Evolutionary conservation across 345 rosid genomes (phyloP).

Genomic region (Populus alba): DNA sequence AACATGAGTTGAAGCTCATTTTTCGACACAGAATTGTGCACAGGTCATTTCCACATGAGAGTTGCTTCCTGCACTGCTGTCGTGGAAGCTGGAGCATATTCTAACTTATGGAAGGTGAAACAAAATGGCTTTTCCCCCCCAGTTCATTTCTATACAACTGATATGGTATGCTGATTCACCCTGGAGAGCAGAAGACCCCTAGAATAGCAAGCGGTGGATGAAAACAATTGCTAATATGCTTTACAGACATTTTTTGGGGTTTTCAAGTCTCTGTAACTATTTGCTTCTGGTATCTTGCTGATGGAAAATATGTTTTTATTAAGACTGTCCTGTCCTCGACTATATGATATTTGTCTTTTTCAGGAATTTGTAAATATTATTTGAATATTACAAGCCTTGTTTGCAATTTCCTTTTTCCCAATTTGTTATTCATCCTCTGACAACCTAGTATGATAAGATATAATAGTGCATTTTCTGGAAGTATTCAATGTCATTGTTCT

Average conservation of each 20-base stretch:
- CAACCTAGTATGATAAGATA: not conserved
- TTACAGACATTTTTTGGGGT: constrained; percentile 3
- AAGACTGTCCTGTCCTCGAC: not conserved
- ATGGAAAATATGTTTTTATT: not conserved
- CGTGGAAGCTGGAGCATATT: constrained; percentile 16
- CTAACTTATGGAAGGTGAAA: constrained; percentile 21
- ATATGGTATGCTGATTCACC: constrained; percentile 10
- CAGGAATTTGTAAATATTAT: constrained; percentile 10
- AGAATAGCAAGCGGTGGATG: constrained; percentile 20
- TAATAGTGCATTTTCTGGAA: not conserved
- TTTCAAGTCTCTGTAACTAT: not conserved
- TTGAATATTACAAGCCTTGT: not conserved
- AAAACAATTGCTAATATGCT: constrained; percentile 16
- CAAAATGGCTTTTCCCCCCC: constrained; percentile 20
- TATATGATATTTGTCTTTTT: not conserved
- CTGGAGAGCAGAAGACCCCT: constrained; percentile 15
- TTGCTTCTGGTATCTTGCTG: not conserved
- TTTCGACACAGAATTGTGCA: constrained; percentile 23
- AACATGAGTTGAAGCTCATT: constrained; percentile 22
- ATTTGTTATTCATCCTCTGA: not conserved
- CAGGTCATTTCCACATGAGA: constrained; percentile 21
- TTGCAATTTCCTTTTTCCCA: not conserved
- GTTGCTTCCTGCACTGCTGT: constrained; percentile 13
- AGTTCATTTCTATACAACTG: constrained; percentile 13
- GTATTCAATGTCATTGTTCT: not conserved